Evolutionary conservation across 768 basidiomycete genomes (phyloP).

Genomic region (Hysterangium stoloniferum): DNA sequence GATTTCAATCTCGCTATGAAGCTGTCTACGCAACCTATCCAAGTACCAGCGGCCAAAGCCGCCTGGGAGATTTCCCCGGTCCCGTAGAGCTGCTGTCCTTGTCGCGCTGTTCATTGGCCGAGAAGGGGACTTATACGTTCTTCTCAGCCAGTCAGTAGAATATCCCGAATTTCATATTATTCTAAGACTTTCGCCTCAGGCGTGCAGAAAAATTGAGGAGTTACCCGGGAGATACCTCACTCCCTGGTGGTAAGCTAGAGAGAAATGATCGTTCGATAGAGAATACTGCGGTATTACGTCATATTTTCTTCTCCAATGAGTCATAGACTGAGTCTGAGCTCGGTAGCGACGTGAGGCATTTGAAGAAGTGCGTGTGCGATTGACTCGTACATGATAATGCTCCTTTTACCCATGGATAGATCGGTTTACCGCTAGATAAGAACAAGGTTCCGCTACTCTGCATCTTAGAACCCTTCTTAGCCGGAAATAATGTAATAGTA

Average conservation of each 20-base stretch:
- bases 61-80: slow-evolving; percentile 38
- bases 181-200: slow-evolving; percentile 29
- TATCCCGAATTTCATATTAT: neutral
- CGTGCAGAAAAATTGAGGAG: slow-evolving; percentile 64
- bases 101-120: slow-evolving; percentile 83
- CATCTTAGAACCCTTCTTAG: slow-evolving; percentile 70
- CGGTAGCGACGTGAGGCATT: slow-evolving; percentile 76
- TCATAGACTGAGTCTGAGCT: neutral
- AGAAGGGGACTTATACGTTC: slow-evolving; percentile 74
- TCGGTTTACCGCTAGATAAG: slow-evolving; percentile 71
- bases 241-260: slow-evolving; percentile 83
- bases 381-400: neutral
- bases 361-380: slow-evolving; percentile 58
- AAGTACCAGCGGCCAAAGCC: slow-evolving; percentile 38
- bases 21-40: slow-evolving; percentile 51
- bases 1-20: too few species aligned
- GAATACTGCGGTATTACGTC: slow-evolving; percentile 66
- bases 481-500: slow-evolving; percentile 64
- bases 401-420: slow-evolving; percentile 35
- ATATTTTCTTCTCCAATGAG: neutral
- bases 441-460: slow-evolving; percentile 69
- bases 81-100: slow-evolving; percentile 65
- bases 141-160: slow-evolving; percentile 65
- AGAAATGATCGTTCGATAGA: slow-evolving; percentile 58
- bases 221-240: slow-evolving; percentile 82